Percentiles rank a stretch among this genome's conserved stretches.
phyloP scores from a whole-genome alignment of 2,329 filamentous ascomycete species.

The Escovopsis sp. region DNA sequence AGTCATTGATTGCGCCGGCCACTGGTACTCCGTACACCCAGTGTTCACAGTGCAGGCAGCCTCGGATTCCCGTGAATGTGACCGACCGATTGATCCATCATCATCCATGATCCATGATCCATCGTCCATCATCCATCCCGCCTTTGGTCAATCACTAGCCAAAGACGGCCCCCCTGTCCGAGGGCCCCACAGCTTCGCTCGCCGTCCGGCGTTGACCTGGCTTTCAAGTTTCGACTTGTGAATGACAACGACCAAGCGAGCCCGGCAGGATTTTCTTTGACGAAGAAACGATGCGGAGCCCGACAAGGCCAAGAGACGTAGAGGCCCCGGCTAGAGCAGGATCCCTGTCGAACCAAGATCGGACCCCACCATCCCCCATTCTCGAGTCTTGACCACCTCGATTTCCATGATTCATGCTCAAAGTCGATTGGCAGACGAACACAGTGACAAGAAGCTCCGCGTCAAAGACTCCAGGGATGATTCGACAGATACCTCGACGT shows the following conservation, averaged over 20 bases:
- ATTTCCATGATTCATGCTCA: constrained; percentile 11
- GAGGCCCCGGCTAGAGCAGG: constrained; percentile 9
- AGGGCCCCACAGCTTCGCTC: neutral
- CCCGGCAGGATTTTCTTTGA: constrained; percentile 4
- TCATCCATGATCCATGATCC: no score
- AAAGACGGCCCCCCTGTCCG: constrained; percentile 6
- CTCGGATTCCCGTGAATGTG: constrained; percentile 4
- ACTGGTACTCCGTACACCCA: constrained; percentile 2
- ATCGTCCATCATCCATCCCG: no score
- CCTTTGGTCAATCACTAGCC: neutral
- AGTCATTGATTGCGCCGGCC: constrained; percentile 12
- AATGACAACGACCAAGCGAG: constrained; percentile 2
- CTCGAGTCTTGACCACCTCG: constrained; percentile 3
- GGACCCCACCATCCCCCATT: constrained; percentile 8
- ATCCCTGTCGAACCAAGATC: constrained; percentile 10
- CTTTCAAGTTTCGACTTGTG: no score
- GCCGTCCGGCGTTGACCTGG: neutral
- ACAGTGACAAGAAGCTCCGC: constrained; percentile 2
- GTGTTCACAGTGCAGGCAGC: neutral
- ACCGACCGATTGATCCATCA: constrained; percentile 1
- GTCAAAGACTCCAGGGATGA: no score
- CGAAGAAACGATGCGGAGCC: constrained; percentile 6
- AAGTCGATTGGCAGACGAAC: constrained; percentile 15
- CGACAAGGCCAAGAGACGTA: constrained; percentile 6
- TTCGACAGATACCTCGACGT: no score